Base-by-base conservation (phyloP, 331 rosid genomes). In the Pyrus hybrid region DNA sequence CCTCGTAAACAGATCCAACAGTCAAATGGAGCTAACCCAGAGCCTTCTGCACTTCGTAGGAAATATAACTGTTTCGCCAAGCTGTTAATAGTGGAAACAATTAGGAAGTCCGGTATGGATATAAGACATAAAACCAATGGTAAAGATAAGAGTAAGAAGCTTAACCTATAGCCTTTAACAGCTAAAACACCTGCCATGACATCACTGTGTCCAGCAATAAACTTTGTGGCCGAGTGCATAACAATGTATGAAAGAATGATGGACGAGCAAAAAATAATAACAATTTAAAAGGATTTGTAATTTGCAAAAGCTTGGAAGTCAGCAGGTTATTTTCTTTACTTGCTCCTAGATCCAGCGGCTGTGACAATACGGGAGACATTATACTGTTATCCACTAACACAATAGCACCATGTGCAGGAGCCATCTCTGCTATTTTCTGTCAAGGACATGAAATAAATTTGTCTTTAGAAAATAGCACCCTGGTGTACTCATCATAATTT, bases 171-270 rank as follows among this genome's bases (percentile, higher is more conserved):
- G 51, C 93, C 91, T 83, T 81, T 93, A 74, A 91, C 91, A 58
- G 93, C 93, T 67, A 93, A 89, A 72, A 93, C 98, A 78, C 96
- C 98, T 17, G 97, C 97, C 97, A 93, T 90, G 74, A 90, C 73
- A 82, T 88, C 97, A 80, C 96, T 90, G 72, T 93, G 95, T 77
- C 96, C 97, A 63, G 93, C 84, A 82, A 91, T 93, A 84, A 91
- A 90, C 85, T 91, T 93, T 18, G 96, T 93, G 60, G 97, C 98
- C 0, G 95, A 91, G 85, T 91, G 98, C 96, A 90, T 88, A 76
- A 90, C 93, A 80, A 93, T 91, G 77, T 91, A 96, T 91, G 73
- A 18, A 41, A 70, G 43, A 72, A 70, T 69, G 78, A 76, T 60
- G 21, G 30, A 64, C 22, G 65, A 69, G 26, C 53, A 21, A 61